Percentiles rank a stretch among this genome's conserved stretches.
These are phyloP conservation scores for Reutealis trisperma DNA, from an alignment of 345 rosid genomes.

Conservation along the genomic window DNA sequence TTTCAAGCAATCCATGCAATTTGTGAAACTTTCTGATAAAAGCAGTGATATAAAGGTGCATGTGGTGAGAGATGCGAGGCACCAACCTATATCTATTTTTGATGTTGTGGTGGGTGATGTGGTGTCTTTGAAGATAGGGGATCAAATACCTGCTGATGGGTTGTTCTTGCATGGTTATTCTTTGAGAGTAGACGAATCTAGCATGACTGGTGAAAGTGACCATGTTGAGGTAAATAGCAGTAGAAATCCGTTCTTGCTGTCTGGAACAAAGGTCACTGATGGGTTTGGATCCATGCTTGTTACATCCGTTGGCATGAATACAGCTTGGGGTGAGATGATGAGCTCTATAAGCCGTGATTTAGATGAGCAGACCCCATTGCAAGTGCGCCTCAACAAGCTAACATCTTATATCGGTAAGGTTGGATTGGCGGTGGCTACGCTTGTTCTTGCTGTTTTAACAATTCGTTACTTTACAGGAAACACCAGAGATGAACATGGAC, in stretches of 20 bases:
- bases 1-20: constrained; percentile 20
- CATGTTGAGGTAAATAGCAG: constrained; percentile 13
- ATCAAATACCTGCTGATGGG: constrained; percentile 31
- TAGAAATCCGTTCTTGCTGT: constrained; percentile 16
- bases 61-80: constrained; percentile 16
- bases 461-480: constrained; percentile 72
- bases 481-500: constrained; percentile 54
- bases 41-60: constrained; percentile 17
- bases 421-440: constrained; percentile 60
- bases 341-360: constrained; percentile 48
- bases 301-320: constrained; percentile 72
- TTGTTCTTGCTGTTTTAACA: constrained; percentile 57
- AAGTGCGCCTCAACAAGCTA: constrained; percentile 60
- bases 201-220: constrained; percentile 27
- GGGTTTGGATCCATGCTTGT: constrained; percentile 55
- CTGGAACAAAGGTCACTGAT: constrained; percentile 28
- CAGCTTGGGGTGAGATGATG: constrained; percentile 79
- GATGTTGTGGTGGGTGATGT: constrained; percentile 33
- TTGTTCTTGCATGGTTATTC: constrained; percentile 23
- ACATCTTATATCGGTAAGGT: constrained; percentile 63
- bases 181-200: constrained; percentile 24
- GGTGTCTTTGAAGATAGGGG: constrained; percentile 23
- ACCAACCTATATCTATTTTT: constrained; percentile 18
- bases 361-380: constrained; percentile 64
- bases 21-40: constrained; percentile 16